Base-by-base conservation (phyloP, 352 stramenopile genomes). In the Phytophthora podocarpi region DNA sequence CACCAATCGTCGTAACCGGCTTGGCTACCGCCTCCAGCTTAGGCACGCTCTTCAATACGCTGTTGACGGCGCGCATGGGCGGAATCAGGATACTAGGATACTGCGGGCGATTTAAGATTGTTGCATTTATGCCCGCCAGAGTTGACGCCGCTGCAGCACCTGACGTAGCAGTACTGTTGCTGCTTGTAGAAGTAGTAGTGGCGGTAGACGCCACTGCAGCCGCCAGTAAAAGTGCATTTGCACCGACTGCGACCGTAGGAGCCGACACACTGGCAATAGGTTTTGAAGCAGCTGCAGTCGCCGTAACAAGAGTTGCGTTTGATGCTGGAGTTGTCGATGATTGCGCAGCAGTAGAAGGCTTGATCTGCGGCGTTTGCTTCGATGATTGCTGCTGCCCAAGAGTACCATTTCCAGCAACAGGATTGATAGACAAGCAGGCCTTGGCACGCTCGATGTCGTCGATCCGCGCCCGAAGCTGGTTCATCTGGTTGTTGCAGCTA, bases 401-500 rank as follows among this genome's bases (percentile, higher is more conserved):
- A 28, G 39, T 32, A 16, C 45, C 41, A 51, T 53, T 73, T 34
- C 45, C 50, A 26, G 53, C 46, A 20, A 59, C 53, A 32, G 74
- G 51, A 16, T 53, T 72, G 11, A 80, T 63, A 9, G 74, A 62
- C 30, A 89, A 77, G n/a, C 67, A 82, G 12, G 69, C 68, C 42
- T 88, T 93, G 11, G 75, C 72, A 20, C 73, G 70, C 43, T 92
- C 82, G 20, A 91, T 86, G 30, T 90, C 82, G n/a, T 93, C 85
- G 28, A 93, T 89, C 15, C 79, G 66, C 4, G 70, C 54, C 16
- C 74, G 72, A 31, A 96, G 62, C 50, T 96, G 86, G 42, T 77
- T 88, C 70, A 96, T 79, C 34, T 95, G 86, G 36, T 90, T 92
- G 31, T 74, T 93, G 59, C 70, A 91, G 49, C 80, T 96, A 46